These are phyloP conservation scores for Ogataea nitratoaversa DNA, from an alignment of 805 yeast species.

Conservation along the genomic window DNA sequence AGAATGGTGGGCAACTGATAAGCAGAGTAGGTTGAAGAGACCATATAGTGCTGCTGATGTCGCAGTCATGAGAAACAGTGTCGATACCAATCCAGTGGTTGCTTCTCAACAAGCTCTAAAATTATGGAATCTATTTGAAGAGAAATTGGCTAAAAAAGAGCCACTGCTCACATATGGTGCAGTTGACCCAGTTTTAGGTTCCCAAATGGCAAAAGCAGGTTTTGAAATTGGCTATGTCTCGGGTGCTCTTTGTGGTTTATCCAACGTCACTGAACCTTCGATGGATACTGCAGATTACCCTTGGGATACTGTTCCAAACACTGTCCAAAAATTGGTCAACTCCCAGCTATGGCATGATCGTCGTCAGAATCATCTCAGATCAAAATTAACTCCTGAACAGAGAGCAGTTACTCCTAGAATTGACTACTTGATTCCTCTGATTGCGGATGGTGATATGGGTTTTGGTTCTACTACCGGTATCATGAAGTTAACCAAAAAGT, in stretches of 20 bases:
- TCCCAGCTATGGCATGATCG: slow-evolving; percentile 58
- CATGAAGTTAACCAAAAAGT: slow-evolving; percentile 59
- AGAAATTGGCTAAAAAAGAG: slow-evolving; percentile 35
- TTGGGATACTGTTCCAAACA: slow-evolving; percentile 64
- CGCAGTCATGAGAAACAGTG: slow-evolving; percentile 49
- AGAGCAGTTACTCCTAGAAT: slow-evolving; percentile 26
- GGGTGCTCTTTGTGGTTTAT: slow-evolving; percentile 58
- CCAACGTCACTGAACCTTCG: slow-evolving; percentile 59
- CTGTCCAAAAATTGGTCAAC: slow-evolving; percentile 55
- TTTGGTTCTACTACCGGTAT: slow-evolving; percentile 60
- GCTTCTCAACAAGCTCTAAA: slow-evolving; percentile 47
- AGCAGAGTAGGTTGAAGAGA: slow-evolving; percentile 44
- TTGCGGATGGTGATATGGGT: slow-evolving; percentile 67
- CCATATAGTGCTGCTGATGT: slow-evolving; percentile 51
- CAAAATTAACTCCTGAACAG: slow-evolving; percentile 14
- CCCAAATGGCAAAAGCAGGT: slow-evolving; percentile 46
- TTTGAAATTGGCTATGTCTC: slow-evolving; percentile 52
- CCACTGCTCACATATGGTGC: slow-evolving; percentile 60
- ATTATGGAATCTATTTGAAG: slow-evolving; percentile 41
- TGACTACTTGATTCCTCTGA: slow-evolving; percentile 56
- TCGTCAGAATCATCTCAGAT: slow-evolving; percentile 23
- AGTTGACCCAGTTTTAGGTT: slow-evolving; percentile 60
- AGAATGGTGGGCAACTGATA: slow-evolving; percentile 47
- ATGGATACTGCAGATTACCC: slow-evolving; percentile 71
- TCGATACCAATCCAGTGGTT: slow-evolving; percentile 40